A percentile compares a stretch with the other conserved stretches of the same genome.
Evolutionary conservation across 1,284 basidiomycete species (phyloP).

Genomic region (Phellopilus nigrolimitatus): DNA sequence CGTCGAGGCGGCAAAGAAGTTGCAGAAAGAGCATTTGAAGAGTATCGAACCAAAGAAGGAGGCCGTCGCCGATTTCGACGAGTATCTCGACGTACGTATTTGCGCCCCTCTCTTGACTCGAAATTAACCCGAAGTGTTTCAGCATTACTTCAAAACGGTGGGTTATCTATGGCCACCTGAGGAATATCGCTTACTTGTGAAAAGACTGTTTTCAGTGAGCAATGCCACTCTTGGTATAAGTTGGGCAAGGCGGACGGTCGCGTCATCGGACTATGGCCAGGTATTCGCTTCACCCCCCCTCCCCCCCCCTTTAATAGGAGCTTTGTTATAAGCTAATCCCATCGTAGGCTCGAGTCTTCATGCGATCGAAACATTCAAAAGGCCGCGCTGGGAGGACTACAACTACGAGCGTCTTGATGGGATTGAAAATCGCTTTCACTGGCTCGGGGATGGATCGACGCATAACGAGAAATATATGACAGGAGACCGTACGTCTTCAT

Average conservation of each 20-base stretch:
- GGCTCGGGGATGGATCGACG: too few relatives aligned
- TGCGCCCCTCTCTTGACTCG: not conserved
- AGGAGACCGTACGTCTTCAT: conserved; percentile 42
- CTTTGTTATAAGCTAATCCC: not conserved
- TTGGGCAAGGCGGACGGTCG: too few relatives aligned
- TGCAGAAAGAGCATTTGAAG: conserved; percentile 55
- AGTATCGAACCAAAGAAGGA: conserved; percentile 51
- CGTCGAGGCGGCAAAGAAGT: conserved; percentile 49
- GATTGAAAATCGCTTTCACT: conserved; percentile 40
- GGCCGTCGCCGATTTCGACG: conserved; percentile 54
- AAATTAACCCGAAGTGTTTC: not conserved
- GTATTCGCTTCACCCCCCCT: too few relatives aligned
- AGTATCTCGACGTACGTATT: conserved; percentile 42
- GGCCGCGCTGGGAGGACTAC: conserved; percentile 66
- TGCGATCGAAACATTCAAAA: conserved; percentile 40
- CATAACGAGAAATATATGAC: too few relatives aligned
- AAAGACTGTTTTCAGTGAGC: too few relatives aligned
- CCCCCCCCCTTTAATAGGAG: conserved; percentile 7
- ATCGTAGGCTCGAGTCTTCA: conserved; percentile 56
- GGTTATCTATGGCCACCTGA: conserved; percentile 9
- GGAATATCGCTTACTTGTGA: not conserved
- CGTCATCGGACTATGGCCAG: too few relatives aligned
- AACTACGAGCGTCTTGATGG: conserved; percentile 45
- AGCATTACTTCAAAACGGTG: conserved; percentile 47
- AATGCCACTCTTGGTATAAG: too few relatives aligned